Evolutionary conservation across 164 flowering plant genomes (phyloP).

Genomic region (Pachysandra terminalis): DNA sequence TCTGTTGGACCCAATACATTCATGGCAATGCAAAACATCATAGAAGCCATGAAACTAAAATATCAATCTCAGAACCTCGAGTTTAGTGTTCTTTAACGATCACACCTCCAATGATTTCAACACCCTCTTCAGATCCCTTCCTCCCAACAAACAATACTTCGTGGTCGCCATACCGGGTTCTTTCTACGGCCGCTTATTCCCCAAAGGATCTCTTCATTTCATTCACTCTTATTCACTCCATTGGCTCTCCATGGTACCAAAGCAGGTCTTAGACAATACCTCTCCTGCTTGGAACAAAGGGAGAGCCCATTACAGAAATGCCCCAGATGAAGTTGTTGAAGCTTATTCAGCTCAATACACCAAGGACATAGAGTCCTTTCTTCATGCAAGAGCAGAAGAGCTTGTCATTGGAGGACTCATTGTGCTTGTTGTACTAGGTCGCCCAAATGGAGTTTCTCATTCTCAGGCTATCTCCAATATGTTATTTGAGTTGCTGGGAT

Average conservation of each 20-base stretch:
- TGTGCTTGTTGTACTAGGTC: slow-evolving; percentile 10
- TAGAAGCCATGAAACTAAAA: slow-evolving; percentile 20
- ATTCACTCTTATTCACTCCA: slow-evolving; percentile 18
- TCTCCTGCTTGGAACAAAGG: slow-evolving; percentile 34
- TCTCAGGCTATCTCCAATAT: background rate
- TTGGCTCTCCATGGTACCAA: slow-evolving; percentile 13
- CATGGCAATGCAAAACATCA: slow-evolving; percentile 21
- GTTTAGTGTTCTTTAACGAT: too few relatives aligned
- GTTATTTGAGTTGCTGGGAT: slow-evolving; percentile 6
- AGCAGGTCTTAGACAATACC: slow-evolving; percentile 1
- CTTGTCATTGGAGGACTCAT: slow-evolving; percentile 28
- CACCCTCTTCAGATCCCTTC: slow-evolving; percentile 22
- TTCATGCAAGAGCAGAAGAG: slow-evolving; percentile 26
- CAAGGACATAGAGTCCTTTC: slow-evolving; percentile 19
- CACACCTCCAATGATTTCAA: slow-evolving; percentile 22
- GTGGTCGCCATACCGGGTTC: slow-evolving; percentile 16
- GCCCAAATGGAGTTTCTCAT: slow-evolving; percentile 1
- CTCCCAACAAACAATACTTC: slow-evolving; percentile 3
- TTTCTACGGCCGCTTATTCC: slow-evolving; percentile 14
- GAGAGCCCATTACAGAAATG: slow-evolving; percentile 12
- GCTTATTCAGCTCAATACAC: slow-evolving; percentile 24
- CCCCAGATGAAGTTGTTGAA: slow-evolving; percentile 16
- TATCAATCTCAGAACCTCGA: slow-evolving; percentile 5
- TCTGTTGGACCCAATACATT: slow-evolving; percentile 39
- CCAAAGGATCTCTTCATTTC: slow-evolving; percentile 10